Base-by-base conservation (phyloP, 163 green algal genomes). In the Scenedesmus sp. region DNA sequence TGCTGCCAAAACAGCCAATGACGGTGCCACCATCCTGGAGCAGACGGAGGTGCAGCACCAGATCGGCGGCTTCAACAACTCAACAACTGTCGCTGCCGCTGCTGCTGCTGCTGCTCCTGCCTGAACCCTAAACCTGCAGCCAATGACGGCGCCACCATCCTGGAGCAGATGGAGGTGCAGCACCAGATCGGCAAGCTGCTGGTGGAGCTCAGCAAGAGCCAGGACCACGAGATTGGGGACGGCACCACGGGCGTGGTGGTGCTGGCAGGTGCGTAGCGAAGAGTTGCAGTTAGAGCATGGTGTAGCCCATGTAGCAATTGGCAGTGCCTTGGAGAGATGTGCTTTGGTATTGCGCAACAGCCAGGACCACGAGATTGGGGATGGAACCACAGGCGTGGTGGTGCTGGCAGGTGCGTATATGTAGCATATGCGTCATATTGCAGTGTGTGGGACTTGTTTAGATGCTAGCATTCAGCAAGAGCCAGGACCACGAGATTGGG, bases 111-210 rank as follows among this genome's bases (percentile, higher is more conserved):
- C 15, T 54, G 46, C 9, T 10, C 87, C 52, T 52, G 46, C 54
- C 62, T 70, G 10, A 18, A 56, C 64, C 1, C 76, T 84, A 16
- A 84, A 59, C 20, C 18, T 79, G 54, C 97, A 99, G 97, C 98
- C 18, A 99, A 99, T 92, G 98, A 99, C 93, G 98, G 98, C 59
- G 98, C 98, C 4, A 99, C 98, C 26, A 99, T 99, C 91, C 92
- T 99, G 90, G 98, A 99, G 92, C 97, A 99, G 94, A 99, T 99
- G 98, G 97, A 99, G 90, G 98, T 99, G 26, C 97, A 99, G 94
- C 98, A 99, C 93, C 97, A 99, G 94, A 99, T 99, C 54, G 98
- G 97, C n/a, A 99, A 99, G 95, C 97, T 99, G 84, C 96, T 99
- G 93, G 98, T 99, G 81, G 97, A 99, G 94, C 96, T 99, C 57